phyloP scores from a whole-genome alignment of 2,329 filamentous ascomycete species.

The Cladosporium sphaerospermum region DNA sequence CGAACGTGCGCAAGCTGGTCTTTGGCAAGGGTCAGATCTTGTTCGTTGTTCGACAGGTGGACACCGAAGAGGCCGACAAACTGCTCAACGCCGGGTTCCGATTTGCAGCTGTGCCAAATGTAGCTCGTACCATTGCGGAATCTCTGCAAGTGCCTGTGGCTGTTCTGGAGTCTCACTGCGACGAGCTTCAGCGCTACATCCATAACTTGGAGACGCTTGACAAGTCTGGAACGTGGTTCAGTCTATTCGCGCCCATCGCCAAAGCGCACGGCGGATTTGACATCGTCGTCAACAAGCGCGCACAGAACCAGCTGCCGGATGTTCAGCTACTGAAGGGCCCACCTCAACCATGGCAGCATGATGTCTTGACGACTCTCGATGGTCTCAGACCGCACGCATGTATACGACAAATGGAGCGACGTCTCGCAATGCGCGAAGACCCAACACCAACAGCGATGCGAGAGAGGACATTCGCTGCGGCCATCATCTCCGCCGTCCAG shows the following conservation, averaged over 20 bases:
- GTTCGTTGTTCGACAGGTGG: constrained; percentile 65
- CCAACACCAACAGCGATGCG: constrained; percentile 20
- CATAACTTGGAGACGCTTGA: constrained; percentile 34
- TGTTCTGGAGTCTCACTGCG: constrained; percentile 56
- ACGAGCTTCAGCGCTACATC: constrained; percentile 57
- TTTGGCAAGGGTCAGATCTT: constrained; percentile 71
- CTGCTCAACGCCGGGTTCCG: constrained; percentile 68
- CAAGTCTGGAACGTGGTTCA: constrained; percentile 36
- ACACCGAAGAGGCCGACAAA: constrained; percentile 53
- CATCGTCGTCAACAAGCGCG: constrained; percentile 36
- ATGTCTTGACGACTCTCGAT: constrained; percentile 31
- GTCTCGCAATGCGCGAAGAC: constrained; percentile 6
- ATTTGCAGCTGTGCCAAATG: constrained; percentile 66
- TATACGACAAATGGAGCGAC: constrained; percentile 13
- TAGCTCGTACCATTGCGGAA: constrained; percentile 61
- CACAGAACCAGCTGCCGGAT: constrained; percentile 40
- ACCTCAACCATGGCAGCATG: constrained; percentile 28
- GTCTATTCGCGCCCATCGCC: constrained; percentile 31
- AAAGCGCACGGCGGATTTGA: constrained; percentile 34
- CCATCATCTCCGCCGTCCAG: constrained; percentile 28
- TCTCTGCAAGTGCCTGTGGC: constrained; percentile 66
- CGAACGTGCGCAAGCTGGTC: constrained; percentile 26
- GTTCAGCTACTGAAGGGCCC: constrained; percentile 32
- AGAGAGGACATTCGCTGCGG: constrained; percentile 32
- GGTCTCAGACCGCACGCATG: constrained; percentile 17